phyloP scores from a whole-genome alignment of 257 asterid species.

The Solanum pennellii region DNA sequence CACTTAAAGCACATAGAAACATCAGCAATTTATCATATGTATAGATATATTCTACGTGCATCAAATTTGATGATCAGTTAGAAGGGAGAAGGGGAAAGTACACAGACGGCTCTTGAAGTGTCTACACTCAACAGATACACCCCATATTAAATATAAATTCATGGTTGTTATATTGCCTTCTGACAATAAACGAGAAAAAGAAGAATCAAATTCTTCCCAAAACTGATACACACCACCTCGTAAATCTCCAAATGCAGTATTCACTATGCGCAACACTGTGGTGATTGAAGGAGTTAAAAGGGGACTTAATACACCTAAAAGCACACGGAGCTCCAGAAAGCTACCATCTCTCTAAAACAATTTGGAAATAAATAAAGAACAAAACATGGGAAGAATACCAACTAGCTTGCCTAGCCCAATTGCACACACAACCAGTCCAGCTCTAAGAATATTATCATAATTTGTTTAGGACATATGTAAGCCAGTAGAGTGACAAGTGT shows the following conservation, averaged over 20 bases:
- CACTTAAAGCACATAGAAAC: background rate
- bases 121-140: background rate
- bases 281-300: background rate
- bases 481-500: background rate
- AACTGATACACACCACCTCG: background rate
- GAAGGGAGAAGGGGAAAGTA: background rate
- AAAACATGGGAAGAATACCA: background rate
- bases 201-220: background rate
- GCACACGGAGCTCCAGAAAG: background rate
- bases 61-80: background rate
- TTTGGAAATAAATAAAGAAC: background rate
- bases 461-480: background rate
- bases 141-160: background rate
- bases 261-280: background rate
- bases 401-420: background rate
- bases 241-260: background rate
- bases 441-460: background rate
- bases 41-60: background rate
- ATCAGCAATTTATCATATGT: background rate
- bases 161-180: background rate
- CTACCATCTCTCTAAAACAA: background rate
- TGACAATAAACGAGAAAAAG: background rate
- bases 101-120: background rate
- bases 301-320: background rate
- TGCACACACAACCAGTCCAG: background rate